Conservation (phyloP, 2,329 filamentous ascomycete genomes). For the Claviceps spartinae region DNA sequence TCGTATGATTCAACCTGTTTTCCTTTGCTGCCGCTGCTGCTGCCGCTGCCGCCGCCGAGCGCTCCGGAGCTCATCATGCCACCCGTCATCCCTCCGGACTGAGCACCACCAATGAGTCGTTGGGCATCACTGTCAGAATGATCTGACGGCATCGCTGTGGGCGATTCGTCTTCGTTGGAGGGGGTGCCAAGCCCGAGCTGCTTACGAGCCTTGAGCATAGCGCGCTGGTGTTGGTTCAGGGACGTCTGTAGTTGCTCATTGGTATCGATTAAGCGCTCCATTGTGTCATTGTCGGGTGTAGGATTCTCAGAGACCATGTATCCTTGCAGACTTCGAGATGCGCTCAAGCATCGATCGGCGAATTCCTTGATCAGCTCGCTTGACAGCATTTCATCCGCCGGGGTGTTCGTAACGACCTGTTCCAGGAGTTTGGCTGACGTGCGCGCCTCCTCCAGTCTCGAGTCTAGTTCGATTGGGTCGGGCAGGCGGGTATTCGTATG, state of each 20-base stretch:
- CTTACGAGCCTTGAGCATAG: conserved; percentile 52
- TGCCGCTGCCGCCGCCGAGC: neutral
- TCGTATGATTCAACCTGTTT: conserved; percentile 19
- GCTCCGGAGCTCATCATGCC: neutral
- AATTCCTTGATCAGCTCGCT: conserved; percentile 95
- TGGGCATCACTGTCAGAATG: conserved; percentile 14
- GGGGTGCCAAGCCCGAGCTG: conserved; percentile 28
- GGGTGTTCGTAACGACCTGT: conserved; percentile 79
- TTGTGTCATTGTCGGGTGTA: conserved; percentile 79
- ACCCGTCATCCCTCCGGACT: neutral
- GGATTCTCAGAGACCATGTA: conserved; percentile 77
- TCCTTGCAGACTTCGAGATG: conserved; percentile 66
- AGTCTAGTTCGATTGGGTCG: conserved; percentile 60
- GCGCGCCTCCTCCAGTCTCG: conserved; percentile 75
- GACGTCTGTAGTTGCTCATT: conserved; percentile 82
- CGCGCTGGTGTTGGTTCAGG: conserved; percentile 71
- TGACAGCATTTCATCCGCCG: conserved; percentile 56
- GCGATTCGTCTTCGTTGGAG: conserved; percentile 14
- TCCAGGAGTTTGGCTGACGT: conserved; percentile 86
- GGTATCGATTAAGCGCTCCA: conserved; percentile 85
- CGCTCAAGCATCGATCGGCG: conserved; percentile 68
- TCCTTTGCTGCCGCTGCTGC: conserved; percentile 15
- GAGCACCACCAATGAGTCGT: neutral
- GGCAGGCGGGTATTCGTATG: conserved; percentile 43
- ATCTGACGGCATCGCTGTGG: conserved; percentile 11